Evolutionary conservation across 176 grass and related monocot species (phyloP), one percentile per base, ranked within the genome.

Genomic region (Carex parvula): DNA sequence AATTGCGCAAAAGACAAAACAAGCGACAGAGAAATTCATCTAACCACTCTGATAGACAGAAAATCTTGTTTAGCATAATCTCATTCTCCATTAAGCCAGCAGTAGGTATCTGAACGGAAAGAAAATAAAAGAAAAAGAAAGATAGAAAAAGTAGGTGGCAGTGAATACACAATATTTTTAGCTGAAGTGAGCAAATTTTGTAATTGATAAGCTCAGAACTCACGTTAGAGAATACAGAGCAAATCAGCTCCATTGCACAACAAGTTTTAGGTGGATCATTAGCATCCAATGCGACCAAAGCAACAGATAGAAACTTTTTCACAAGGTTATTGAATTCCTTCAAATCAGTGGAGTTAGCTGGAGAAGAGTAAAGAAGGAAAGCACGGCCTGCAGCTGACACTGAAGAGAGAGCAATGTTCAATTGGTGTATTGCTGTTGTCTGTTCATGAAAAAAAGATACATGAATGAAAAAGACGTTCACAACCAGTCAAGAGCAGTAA

Each of bases 201-300:
- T 35, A n/a, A 60, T 41, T 11, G 33, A n/a, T 60, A 58, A 59
- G 57, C 30, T 46, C 41, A 63, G 33, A 62, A 88, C 95, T 86
- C 85, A 98, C 95, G 42, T 90, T 95, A 82, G 95, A 98, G 92
- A 94, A 98, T 86, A 98, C 84, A 54, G 95, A 94, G 73, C 92
- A 89, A 84, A 98, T 94, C 83, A 98, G 89, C 55, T 95, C 87
- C 91, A 98, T 94, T 1, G 95, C 91, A 74, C 92, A 89, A 81
- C 94, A 74, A 81, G 95, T 98, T 84, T 98, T 98, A 53, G 92
- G 95, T 76, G 95, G 95, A 84, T 98, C 95, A 52, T 98, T 98
- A 33, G 95, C 95, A 98, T 98, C 95, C 89, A 98, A 90, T 67
- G 92, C 92, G 85, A 94, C 90, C 75, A 98, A 88, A 79, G 95